These are phyloP conservation scores for Lotmaria passim DNA, from an alignment of 208 protist species.

Conservation along the genomic window DNA sequence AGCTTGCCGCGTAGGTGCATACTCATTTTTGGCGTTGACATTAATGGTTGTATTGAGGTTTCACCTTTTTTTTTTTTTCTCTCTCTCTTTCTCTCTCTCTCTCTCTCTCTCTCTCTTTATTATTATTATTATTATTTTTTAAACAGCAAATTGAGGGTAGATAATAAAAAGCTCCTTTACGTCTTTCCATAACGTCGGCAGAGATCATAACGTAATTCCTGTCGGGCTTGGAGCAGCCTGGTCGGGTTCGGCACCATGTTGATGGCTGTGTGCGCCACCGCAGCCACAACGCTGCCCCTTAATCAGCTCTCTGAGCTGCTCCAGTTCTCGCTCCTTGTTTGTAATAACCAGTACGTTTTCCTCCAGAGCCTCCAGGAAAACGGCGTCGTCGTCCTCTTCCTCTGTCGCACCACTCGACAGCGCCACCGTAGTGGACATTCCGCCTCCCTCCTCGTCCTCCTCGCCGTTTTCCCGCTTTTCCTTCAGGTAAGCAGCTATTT, in stretches of 20 bases:
- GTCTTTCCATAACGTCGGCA: background rate
- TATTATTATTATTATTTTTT: background rate
- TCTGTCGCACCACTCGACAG: conserved; percentile 11
- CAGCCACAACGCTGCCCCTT: conserved; percentile 39
- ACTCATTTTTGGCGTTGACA: too few species aligned
- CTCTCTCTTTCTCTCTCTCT: too few species aligned
- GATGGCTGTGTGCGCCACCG: conserved; percentile 20
- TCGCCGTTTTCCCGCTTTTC: conserved; percentile 12
- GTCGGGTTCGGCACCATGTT: background rate
- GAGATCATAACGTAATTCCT: conserved; percentile 19
- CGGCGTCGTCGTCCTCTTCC: conserved; percentile 33
- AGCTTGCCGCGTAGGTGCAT: too few species aligned
- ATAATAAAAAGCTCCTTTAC: background rate
- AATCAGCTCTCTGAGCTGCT: conserved; percentile 28
- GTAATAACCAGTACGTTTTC: conserved; percentile 43
- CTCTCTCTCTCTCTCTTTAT: too few species aligned
- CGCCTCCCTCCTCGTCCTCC: conserved; percentile 20
- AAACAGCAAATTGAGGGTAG: background rate
- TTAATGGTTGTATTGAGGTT: too few species aligned
- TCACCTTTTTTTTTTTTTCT: too few species aligned
- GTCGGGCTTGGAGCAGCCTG: background rate
- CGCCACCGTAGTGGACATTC: conserved; percentile 15
- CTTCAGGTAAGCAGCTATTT: conserved; percentile 49
- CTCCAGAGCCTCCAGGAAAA: conserved; percentile 40
- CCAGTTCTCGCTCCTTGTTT: conserved; percentile 39